Evolutionary conservation across 352 stramenopile species (phyloP).

Genomic region (Globisporangium acanthophoron): DNA sequence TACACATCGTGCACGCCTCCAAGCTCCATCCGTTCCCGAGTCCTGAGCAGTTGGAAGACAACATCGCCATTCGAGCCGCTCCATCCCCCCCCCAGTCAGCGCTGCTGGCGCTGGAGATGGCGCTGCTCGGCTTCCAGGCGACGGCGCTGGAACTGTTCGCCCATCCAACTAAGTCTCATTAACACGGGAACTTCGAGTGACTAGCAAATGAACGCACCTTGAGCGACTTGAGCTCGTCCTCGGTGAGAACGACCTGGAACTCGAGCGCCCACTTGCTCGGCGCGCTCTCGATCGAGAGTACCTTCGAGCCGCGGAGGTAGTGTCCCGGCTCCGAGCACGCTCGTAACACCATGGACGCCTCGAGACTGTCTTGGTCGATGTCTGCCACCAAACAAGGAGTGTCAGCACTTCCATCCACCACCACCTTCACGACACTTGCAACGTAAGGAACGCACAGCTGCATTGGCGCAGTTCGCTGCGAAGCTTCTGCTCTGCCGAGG

Average conservation of each 20-base stretch:
- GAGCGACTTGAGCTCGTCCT: slow-evolving; percentile 48
- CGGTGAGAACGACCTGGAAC: slow-evolving; percentile 55
- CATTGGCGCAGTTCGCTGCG: not conserved
- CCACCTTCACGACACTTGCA: not conserved
- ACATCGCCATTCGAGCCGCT: no score
- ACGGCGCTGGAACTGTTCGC: slow-evolving; percentile 38
- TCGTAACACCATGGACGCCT: slow-evolving; percentile 38
- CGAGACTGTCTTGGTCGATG: slow-evolving; percentile 32
- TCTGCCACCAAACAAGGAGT: slow-evolving; percentile 8
- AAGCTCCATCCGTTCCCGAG: no score
- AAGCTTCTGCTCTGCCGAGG: not conserved
- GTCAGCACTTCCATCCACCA: not conserved
- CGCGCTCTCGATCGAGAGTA: slow-evolving; percentile 13
- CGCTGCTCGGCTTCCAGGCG: slow-evolving; percentile 50
- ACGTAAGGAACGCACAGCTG: not conserved
- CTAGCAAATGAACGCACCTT: slow-evolving; percentile 24
- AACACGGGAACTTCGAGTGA: not conserved
- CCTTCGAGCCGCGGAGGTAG: slow-evolving; percentile 30
- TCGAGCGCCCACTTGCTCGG: slow-evolving; percentile 21
- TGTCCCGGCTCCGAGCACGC: slow-evolving; percentile 43
- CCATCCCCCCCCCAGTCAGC: not conserved
- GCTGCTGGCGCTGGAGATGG: slow-evolving; percentile 38
- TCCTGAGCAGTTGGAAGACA: no score
- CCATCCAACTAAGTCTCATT: not conserved
- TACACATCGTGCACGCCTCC: no score